Evolutionary conservation across 192 early-diverging fungal species (phyloP).

Genomic region (Oehlia diaphana): DNA sequence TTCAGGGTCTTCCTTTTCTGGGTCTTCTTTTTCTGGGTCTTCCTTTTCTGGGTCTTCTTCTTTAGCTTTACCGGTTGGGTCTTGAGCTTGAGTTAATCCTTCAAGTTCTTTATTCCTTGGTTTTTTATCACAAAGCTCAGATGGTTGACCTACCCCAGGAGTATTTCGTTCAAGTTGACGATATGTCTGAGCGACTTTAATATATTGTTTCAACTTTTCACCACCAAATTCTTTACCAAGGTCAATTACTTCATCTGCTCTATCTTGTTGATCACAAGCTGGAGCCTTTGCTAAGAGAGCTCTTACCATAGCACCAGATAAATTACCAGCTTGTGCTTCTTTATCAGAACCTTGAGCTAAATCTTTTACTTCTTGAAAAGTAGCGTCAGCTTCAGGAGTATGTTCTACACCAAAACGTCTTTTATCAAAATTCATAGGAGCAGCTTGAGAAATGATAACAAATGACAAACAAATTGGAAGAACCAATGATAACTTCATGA

Average conservation of each 20-base stretch:
- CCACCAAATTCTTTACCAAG: not conserved
- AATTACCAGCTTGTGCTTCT: conserved; percentile 1
- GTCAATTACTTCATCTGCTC: conserved; percentile 8
- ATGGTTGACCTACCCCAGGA: not conserved
- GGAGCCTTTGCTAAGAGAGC: conserved; percentile 20
- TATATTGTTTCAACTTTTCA: not conserved
- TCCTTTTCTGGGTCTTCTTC: too few species aligned
- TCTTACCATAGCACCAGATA: conserved; percentile 14
- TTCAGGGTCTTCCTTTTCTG: too few species aligned
- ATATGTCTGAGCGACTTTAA: not conserved
- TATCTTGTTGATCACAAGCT: conserved; percentile 13
- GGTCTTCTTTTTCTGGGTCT: too few species aligned
- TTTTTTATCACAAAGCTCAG: not conserved
- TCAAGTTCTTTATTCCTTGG: conserved; percentile 4
- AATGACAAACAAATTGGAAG: too few species aligned
- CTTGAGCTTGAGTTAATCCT: conserved; percentile 17
- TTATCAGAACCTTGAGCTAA: not conserved
- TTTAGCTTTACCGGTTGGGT: conserved; percentile 1
- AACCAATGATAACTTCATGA: too few species aligned
- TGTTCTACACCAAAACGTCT: conserved; percentile 27
- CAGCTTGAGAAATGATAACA: too few species aligned
- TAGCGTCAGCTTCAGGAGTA: conserved; percentile 1
- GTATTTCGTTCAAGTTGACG: conserved; percentile 20
- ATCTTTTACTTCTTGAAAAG: conserved; percentile 9
- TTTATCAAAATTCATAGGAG: not conserved